Percentiles rank a stretch among this genome's conserved stretches.
Evolutionary conservation across 1,284 basidiomycete genomes (phyloP).

Genomic region (Sparassis latifolia): DNA sequence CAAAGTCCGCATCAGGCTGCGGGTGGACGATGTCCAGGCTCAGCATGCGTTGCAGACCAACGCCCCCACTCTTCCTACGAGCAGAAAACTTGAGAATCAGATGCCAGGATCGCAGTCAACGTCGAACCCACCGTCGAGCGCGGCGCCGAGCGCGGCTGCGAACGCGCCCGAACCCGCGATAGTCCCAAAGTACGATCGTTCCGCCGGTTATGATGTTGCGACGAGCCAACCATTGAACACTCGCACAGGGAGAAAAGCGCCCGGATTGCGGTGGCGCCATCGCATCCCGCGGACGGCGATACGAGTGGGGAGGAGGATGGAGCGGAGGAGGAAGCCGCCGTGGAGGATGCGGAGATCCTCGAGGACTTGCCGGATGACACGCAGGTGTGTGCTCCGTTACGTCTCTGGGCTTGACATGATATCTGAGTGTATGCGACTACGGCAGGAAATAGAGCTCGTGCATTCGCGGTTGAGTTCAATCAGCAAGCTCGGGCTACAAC

Average conservation of each 20-base stretch:
- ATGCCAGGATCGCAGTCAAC: too few species aligned
- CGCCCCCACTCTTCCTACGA: too few species aligned
- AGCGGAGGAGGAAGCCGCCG: conserved; percentile 25
- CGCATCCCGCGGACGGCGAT: conserved; percentile 10
- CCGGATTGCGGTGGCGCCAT: conserved; percentile 18
- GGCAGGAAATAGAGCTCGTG: conserved; percentile 84
- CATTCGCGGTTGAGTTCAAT: conserved; percentile 75
- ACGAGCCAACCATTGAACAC: too few species aligned
- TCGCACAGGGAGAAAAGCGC: conserved; percentile 15
- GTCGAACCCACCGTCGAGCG: too few species aligned
- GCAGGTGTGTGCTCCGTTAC: conserved; percentile 41
- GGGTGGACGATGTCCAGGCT: too few species aligned
- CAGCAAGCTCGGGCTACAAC: conserved; percentile 55
- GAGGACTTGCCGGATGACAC: conserved; percentile 52
- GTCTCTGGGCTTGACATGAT: not conserved
- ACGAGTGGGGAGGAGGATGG: conserved; percentile 35
- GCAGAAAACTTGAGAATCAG: too few species aligned
- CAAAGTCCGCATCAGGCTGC: too few species aligned
- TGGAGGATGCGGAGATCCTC: conserved; percentile 39
- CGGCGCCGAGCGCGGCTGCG: too few species aligned
- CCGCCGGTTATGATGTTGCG: not conserved
- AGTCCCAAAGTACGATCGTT: not conserved
- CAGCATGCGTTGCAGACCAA: too few species aligned
- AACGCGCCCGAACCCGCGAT: not conserved
- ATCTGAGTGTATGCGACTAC: not conserved